phyloP scores from a whole-genome alignment of 2,329 filamentous ascomycete species.

The Cordyceps javanica region DNA sequence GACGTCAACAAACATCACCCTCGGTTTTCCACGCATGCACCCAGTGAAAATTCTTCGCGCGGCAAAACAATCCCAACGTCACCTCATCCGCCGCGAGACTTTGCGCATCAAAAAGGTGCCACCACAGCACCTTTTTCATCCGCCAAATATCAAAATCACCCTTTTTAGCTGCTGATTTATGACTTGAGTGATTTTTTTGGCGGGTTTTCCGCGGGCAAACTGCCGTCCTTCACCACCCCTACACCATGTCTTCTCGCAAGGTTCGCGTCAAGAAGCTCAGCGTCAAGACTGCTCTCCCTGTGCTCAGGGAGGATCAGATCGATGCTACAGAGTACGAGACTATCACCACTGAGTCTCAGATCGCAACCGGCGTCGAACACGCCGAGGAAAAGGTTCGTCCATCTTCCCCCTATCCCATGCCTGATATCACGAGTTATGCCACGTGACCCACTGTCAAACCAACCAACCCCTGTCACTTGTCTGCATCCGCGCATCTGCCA shows the following conservation, averaged over 20 bases:
- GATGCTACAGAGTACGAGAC: constrained; percentile 81
- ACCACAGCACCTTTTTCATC: constrained; percentile 49
- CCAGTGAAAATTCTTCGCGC: constrained; percentile 49
- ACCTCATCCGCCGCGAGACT: constrained; percentile 43
- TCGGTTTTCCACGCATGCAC: constrained; percentile 17
- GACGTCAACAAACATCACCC: constrained; percentile 12
- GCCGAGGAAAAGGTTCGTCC: constrained; percentile 90
- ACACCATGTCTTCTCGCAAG: constrained; percentile 59
- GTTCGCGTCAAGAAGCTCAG: constrained; percentile 87
- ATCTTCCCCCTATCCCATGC: constrained; percentile 22
- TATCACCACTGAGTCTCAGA: constrained; percentile 74
- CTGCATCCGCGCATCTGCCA: constrained; percentile 6
- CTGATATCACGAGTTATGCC: constrained; percentile 43
- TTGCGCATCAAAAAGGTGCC: constrained; percentile 48
- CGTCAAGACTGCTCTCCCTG: constrained; percentile 78
- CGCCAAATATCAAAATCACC: constrained; percentile 38
- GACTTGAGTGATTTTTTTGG: constrained; percentile 58
- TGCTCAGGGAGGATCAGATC: constrained; percentile 86
- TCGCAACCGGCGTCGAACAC: constrained; percentile 95
- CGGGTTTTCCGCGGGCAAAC: constrained; percentile 42
- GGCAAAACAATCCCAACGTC: constrained; percentile 51
- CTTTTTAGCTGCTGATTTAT: constrained; percentile 54
- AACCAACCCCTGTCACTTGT: constrained; percentile 16
- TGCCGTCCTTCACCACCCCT: constrained; percentile 31
- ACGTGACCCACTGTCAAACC: constrained; percentile 34